Conservation (phyloP, 2,329 filamentous ascomycete genomes). For the Alternaria sp. region DNA sequence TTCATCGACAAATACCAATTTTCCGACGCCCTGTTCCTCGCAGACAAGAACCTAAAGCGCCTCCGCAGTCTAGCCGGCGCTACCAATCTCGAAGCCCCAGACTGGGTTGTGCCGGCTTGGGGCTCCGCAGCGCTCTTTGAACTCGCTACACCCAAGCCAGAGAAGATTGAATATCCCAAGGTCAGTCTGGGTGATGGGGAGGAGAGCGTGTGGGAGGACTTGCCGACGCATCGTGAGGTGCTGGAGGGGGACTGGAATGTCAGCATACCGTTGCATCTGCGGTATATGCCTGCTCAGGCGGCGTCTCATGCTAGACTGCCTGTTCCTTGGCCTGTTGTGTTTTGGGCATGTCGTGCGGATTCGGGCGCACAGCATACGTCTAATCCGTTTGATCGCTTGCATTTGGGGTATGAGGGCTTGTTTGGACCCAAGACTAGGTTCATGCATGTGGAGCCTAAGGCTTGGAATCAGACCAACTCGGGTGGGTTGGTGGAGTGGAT, state of each 20-base stretch:
- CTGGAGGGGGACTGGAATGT: constrained; percentile 60
- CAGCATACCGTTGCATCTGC: constrained; percentile 81
- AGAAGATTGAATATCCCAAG: constrained; percentile 16
- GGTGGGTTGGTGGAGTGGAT: constrained; percentile 40
- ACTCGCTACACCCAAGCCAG: constrained; percentile 60
- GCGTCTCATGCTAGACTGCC: constrained; percentile 51
- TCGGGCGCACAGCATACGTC: constrained; percentile 70
- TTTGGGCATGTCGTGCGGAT: constrained; percentile 83
- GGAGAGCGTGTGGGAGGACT: not conserved
- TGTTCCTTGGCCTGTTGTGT: constrained; percentile 82
- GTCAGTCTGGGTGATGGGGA: not conserved
- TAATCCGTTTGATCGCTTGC: constrained; percentile 85
- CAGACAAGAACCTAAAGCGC: constrained; percentile 76
- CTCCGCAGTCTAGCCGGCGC: constrained; percentile 74
- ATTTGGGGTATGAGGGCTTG: constrained; percentile 83
- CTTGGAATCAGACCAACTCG: not conserved
- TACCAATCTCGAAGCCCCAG: constrained; percentile 88
- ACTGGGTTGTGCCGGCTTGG: constrained; percentile 78
- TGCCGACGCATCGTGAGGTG: constrained; percentile 26
- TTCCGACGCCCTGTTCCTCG: constrained; percentile 74
- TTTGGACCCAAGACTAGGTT: constrained; percentile 81
- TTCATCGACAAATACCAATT: constrained; percentile 92
- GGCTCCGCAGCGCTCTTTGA: constrained; percentile 80
- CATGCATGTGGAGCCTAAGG: constrained; percentile 66
- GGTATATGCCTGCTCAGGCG: constrained; percentile 67